Evolutionary conservation across 305 asterid species (phyloP), one percentile per base, ranked within the genome.

Genomic region (Fraxinus velutina): DNA sequence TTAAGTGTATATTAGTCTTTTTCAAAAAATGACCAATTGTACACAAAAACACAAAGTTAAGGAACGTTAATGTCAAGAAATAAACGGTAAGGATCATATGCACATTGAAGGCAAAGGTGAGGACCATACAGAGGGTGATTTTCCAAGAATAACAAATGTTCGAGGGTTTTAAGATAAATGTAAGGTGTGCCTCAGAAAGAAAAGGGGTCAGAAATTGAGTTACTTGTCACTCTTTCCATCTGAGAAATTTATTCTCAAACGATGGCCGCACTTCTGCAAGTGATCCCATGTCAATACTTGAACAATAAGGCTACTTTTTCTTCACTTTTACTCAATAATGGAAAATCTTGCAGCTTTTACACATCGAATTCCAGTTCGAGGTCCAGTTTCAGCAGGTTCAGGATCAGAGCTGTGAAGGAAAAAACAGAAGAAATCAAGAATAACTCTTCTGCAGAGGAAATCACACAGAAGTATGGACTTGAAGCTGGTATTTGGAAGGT

Each of bases 401-500:
- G 80, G 79, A 83, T 93, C 62, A 90, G 94, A 88, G 97, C 96
- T n/a, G 50, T 93, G 81, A 89, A 92, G 89, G 97, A 89, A 92
- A 92, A 91, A 89, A 86, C 92, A 3, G 92, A 95, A 77, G 94
- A 92, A 80, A 83, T 85, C 76, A 85, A 92, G 77, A 77, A 83
- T 29, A 87, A 92, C 2, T 76, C 95, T 34, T 86, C 95, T n/a
- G 89, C 97, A 0, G 98, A 95, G 2, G 98, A 93, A 73, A 73
- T 92, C 60, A 92, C 97, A 37, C 85, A 89, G 87, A 94, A 95
- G 80, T 94, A 88, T 87, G 99, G 99, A 34, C 94, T 95, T 57
- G 99, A 95, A 87, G 98, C 92, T 77, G 98, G 97, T 19, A 92
- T 95, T 42, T 95, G 99, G 99, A 92, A 95, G 98, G 99, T 94